Evolutionary conservation across 1,284 basidiomycete species (phyloP).

Genomic region (Neolentinus lepideus): DNA sequence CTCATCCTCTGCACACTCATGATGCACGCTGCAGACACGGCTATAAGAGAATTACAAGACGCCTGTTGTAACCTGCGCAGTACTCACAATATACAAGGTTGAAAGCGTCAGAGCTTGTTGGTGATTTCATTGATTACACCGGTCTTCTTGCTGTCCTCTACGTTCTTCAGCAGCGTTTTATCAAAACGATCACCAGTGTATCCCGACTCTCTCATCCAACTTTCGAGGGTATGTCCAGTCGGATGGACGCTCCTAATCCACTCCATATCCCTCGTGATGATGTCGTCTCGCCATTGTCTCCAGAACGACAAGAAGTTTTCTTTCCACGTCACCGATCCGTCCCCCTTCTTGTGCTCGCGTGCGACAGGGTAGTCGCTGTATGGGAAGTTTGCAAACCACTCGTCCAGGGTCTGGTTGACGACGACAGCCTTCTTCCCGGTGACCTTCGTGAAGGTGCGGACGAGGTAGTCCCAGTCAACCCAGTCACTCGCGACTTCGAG

Average conservation of each 20-base stretch:
- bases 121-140: too few relatives aligned
- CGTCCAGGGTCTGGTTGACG: conserved; percentile 28
- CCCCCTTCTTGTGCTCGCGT: neutral
- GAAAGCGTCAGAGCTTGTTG: too few relatives aligned
- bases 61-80: too few relatives aligned
- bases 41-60: too few relatives aligned
- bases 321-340: conserved; percentile 26
- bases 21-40: too few relatives aligned
- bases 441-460: conserved; percentile 34
- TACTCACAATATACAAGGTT: too few relatives aligned
- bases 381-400: conserved; percentile 31
- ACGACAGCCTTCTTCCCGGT: conserved; percentile 33
- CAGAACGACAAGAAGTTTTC: conserved; percentile 36
- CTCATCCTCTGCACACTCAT: too few relatives aligned
- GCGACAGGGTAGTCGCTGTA: conserved; percentile 27
- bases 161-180: conserved; percentile 11
- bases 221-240: conserved; percentile 13
- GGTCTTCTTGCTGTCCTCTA: conserved; percentile 13
- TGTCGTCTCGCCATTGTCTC: conserved; percentile 32
- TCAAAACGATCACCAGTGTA: conserved; percentile 10
- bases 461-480: conserved; percentile 36
- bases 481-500: conserved; percentile 34
- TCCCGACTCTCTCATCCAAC: conserved; percentile 18
- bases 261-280: conserved; percentile 33
- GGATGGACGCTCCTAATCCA: conserved; percentile 34